Evolutionary conservation across 148 eudicot species (phyloP), one percentile per base, ranked within the genome.

Genomic region (Silene uniflora): DNA sequence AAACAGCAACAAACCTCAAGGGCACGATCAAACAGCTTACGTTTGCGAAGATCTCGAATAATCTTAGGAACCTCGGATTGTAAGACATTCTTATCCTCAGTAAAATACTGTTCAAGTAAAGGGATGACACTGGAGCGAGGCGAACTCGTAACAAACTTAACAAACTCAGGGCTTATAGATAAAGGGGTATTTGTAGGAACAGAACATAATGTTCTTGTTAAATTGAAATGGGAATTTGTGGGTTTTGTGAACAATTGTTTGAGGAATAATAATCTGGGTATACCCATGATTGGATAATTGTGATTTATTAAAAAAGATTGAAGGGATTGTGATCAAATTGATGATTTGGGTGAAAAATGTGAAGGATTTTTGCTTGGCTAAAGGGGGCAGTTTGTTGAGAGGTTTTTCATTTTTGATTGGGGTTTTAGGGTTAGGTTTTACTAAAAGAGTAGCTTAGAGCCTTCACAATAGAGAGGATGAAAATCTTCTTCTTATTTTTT

Each of bases 211-310:
- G 42, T 52, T 25, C 73, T 71, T 24, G n/a, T 22, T 22, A 52
- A 52, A 70, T 54, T 24, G 2, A 71, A 71, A 0, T 71, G 19
- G 61, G 73, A 35, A 14, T 69, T 69, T 71, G 19, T 49, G 59
- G 72, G 19, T 4, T 69, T 47, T 46, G 29, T 47, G 29, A 69
- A 8, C 9, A 12, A 21, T 71, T 71, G 61, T 17, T 71, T 71
- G 21, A 71, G 42, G 22, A 71, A 16, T 4, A 71, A 5, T 71
- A 71, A 71, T 71, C 73, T 71, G 73, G 62, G 73, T 71, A 71
- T 24, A 54, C 73, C 73, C 73, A 71, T 71, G 17, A 52, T 52
- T 52, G 12, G 14, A 52, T 52, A 1, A 39, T 39, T 6, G 10
- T 39, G 44, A 39, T 39, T 39, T 39, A 6, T 39, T 39, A 39